A percentile compares a stretch with the other conserved stretches of the same genome.
Evolutionary conservation across 768 basidiomycete genomes (phyloP).

Genomic region (Phanerodontia chrysosporium): DNA sequence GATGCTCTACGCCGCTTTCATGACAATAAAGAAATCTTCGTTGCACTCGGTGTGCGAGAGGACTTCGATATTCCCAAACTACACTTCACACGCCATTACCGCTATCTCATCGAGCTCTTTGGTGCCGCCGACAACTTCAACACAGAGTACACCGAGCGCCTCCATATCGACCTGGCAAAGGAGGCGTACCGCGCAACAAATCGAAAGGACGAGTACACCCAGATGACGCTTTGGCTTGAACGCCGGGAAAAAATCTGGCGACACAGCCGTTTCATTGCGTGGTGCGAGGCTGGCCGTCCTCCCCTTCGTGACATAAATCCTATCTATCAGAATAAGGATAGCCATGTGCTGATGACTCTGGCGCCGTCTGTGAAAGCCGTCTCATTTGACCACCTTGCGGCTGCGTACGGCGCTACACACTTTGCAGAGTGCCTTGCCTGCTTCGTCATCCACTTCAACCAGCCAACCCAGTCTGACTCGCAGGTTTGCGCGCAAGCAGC

Average conservation of each 20-base stretch:
- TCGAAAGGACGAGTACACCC: constrained; percentile 25
- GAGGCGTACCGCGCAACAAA: constrained; percentile 9
- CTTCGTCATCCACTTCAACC: constrained; percentile 20
- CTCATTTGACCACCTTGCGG: constrained; percentile 14
- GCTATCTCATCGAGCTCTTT: constrained; percentile 13
- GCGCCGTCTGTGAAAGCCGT: constrained; percentile 24
- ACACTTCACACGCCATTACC: constrained; percentile 19
- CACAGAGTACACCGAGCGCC: constrained; percentile 17
- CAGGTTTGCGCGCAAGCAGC: constrained; percentile 12
- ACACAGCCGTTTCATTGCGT: constrained; percentile 20
- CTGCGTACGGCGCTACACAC: constrained; percentile 26
- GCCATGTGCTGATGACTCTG: constrained; percentile 21
- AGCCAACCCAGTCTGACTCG: constrained; percentile 15
- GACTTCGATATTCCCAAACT: constrained; percentile 23
- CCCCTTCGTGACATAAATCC: neutral
- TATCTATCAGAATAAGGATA: constrained; percentile 6
- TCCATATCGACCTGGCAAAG: constrained; percentile 11
- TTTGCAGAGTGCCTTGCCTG: constrained; percentile 25
- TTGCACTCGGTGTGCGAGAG: constrained; percentile 15
- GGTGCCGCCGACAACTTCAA: constrained; percentile 23
- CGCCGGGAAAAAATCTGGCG: constrained; percentile 28
- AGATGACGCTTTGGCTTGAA: constrained; percentile 39
- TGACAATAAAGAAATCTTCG: constrained; percentile 19
- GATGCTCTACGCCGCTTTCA: constrained; percentile 17
- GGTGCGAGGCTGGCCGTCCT: neutral